phyloP scores from a whole-genome alignment of 495 filamentous ascomycete genomes.

The Hypomontagnella monticulosa region DNA sequence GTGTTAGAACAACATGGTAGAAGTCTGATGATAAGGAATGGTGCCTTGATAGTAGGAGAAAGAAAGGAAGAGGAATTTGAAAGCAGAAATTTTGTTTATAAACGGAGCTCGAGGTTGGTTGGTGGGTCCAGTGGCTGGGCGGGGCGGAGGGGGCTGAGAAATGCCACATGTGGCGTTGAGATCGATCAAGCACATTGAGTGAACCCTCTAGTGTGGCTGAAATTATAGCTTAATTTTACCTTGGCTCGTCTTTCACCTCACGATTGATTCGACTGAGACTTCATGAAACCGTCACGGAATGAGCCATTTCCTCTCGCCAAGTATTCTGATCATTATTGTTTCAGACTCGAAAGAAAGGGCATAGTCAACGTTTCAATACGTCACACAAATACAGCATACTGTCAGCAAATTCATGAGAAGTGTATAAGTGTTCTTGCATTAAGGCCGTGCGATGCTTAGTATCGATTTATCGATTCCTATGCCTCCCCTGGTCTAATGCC shows the following conservation, averaged over 20 bases:
- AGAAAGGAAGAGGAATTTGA: neutral
- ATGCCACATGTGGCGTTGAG: no score
- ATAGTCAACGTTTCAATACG: neutral
- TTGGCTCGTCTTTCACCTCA: no score
- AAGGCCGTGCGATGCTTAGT: neutral
- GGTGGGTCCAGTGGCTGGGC: neutral
- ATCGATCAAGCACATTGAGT: no score
- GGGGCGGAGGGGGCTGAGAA: no score
- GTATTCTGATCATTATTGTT: neutral
- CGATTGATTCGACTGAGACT: neutral
- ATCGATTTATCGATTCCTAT: conserved; percentile 19
- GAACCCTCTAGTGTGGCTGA: no score
- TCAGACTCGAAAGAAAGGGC: neutral
- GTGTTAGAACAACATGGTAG: conserved; percentile 7
- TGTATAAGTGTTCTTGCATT: neutral
- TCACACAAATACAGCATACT: neutral
- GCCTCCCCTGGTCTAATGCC: conserved; percentile 19
- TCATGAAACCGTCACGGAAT: neutral
- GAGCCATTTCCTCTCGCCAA: neutral
- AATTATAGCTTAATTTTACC: neutral
- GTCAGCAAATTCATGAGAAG: no score
- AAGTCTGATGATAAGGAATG: conserved; percentile 65
- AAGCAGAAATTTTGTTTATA: neutral
- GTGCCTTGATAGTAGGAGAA: conserved; percentile 51
- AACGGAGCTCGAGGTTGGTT: no score